A percentile compares a stretch with the other conserved stretches of the same genome.
Evolutionary conservation across 495 filamentous ascomycete genomes (phyloP).

Genomic region (Physcia stellaris): DNA sequence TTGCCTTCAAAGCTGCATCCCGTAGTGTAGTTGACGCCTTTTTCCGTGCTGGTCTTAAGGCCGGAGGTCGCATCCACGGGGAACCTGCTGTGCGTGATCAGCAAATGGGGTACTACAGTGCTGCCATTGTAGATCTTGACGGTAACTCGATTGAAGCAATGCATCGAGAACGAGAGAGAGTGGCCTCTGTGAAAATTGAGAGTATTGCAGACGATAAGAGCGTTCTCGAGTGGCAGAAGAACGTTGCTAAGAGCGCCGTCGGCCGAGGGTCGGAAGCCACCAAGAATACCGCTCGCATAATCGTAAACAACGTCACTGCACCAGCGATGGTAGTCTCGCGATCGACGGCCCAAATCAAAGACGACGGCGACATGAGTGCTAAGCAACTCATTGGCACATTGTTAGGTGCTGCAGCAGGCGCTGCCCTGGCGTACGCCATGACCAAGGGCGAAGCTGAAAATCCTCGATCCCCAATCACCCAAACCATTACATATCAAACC

Average conservation of each 20-base stretch:
- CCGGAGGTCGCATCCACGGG: slow-evolving; percentile 42
- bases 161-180: slow-evolving; percentile 22
- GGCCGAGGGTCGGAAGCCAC: neutral
- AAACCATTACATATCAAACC: slow-evolving; percentile 20
- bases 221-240: slow-evolving; percentile 12
- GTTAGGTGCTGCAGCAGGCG: slow-evolving; percentile 63
- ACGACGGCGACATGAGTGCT: slow-evolving; percentile 25
- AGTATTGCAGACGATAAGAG: slow-evolving; percentile 3
- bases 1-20: slow-evolving; percentile 43
- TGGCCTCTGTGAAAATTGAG: neutral
- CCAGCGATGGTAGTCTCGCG: slow-evolving; percentile 22
- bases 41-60: slow-evolving; percentile 42
- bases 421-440: slow-evolving; percentile 62
- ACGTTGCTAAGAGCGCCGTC: slow-evolving; percentile 10
- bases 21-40: slow-evolving; percentile 43
- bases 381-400: slow-evolving; percentile 54
- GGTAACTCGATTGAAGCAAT: slow-evolving; percentile 50
- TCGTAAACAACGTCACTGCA: slow-evolving; percentile 20
- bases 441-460: slow-evolving; percentile 38
- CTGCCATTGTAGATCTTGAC: slow-evolving; percentile 46
- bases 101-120: slow-evolving; percentile 42
- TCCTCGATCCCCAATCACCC: slow-evolving; percentile 17
- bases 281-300: slow-evolving; percentile 13
- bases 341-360: slow-evolving; percentile 16
- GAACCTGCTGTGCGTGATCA: slow-evolving; percentile 39